phyloP scores from a whole-genome alignment of 1,284 basidiomycete species.

The Pseudomicrostroma phylloplanum region DNA sequence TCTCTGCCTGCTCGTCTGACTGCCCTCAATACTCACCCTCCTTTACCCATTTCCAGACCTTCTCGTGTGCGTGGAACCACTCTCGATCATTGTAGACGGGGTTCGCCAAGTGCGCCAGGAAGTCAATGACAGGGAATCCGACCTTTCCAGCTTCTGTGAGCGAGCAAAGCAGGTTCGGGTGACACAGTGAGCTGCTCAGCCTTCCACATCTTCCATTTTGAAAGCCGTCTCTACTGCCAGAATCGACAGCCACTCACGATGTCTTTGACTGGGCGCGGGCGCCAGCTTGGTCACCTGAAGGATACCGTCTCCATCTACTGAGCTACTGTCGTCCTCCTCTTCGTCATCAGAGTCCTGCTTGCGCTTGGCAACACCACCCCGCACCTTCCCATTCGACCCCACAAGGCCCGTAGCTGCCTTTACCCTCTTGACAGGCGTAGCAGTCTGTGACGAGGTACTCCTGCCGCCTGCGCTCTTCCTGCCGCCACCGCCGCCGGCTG shows the following conservation, averaged over 20 bases:
- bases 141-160: constrained; percentile 1
- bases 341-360: no score
- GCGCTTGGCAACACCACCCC: no score
- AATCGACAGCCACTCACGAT: not conserved
- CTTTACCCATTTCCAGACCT: constrained; percentile 9
- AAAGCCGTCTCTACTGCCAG: no score
- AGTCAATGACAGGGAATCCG: constrained; percentile 4
- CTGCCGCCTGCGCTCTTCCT: no score
- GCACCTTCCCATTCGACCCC: no score
- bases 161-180: not conserved
- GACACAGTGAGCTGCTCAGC: not conserved
- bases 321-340: no score
- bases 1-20: not conserved
- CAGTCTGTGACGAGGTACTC: no score
- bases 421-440: no score
- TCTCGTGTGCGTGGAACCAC: constrained; percentile 12
- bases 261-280: not conserved
- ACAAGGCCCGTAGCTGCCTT: no score
- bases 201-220: constrained; percentile 5
- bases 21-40: not conserved
- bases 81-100: constrained; percentile 15
- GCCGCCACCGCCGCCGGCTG: no score
- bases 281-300: constrained; percentile 1
- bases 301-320: no score
- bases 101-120: constrained; percentile 5